phyloP scores from a whole-genome alignment of 2,329 filamentous ascomycete species.

The Trichoderma hamatum region DNA sequence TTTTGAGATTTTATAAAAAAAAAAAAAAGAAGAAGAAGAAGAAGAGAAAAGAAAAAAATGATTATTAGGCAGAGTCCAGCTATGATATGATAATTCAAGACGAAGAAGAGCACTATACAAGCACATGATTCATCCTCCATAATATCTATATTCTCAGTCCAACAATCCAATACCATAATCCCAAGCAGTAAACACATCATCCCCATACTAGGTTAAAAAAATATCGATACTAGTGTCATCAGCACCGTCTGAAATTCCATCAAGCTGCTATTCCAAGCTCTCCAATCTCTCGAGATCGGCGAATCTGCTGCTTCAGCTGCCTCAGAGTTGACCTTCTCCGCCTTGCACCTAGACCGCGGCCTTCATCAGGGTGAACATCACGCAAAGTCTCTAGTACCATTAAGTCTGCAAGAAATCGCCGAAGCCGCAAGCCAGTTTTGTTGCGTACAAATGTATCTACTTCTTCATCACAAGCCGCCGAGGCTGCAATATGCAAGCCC shows the following conservation, averaged over 20 bases:
- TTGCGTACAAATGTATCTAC: slow-evolving; percentile 56
- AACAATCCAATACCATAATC: neutral
- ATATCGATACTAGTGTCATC: neutral
- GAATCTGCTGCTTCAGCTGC: slow-evolving; percentile 42
- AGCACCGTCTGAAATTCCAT: neutral
- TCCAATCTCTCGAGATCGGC: slow-evolving; percentile 39
- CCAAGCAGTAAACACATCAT: neutral
- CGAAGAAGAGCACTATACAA: neutral
- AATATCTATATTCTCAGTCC: neutral
- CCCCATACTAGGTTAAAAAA: neutral
- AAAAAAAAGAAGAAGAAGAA: too few relatives aligned
- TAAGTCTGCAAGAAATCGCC: slow-evolving; percentile 59
- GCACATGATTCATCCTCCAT: neutral
- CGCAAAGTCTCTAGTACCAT: slow-evolving; percentile 53
- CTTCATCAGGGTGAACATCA: slow-evolving; percentile 35
- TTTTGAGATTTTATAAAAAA: neutral
- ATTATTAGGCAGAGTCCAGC: neutral
- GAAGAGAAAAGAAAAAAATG: neutral
- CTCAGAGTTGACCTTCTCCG: slow-evolving; percentile 40
- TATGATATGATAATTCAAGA: neutral
- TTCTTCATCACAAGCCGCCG: slow-evolving; percentile 58
- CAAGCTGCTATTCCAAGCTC: slow-evolving; percentile 15
- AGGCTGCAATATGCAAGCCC: slow-evolving; percentile 58
- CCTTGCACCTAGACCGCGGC: slow-evolving; percentile 34
- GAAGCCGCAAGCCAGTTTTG: slow-evolving; percentile 56